These are phyloP conservation scores for Amylocarpus encephaloides DNA, from an alignment of 2,329 filamentous ascomycete genomes.

Conservation along the genomic window DNA sequence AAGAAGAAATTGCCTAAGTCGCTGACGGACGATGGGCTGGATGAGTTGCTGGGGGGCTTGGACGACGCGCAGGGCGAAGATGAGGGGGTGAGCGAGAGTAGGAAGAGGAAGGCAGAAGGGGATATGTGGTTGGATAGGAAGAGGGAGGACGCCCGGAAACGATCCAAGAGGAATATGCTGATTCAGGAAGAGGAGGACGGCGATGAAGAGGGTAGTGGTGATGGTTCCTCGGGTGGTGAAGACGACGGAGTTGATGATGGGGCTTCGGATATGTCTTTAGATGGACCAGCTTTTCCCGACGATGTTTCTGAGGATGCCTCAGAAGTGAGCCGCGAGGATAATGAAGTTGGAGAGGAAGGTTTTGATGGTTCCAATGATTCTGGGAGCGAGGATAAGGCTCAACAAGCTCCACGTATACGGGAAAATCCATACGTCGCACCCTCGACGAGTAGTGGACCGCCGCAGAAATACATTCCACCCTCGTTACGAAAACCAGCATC, in stretches of 20 bases:
- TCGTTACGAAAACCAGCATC: conserved; percentile 62
- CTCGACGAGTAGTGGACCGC: conserved; percentile 37
- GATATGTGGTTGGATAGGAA: conserved; percentile 57
- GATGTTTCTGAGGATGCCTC: conserved; percentile 23
- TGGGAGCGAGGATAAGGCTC: conserved; percentile 25
- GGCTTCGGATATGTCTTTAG: conserved; percentile 26
- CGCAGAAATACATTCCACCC: conserved; percentile 84
- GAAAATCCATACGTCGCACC: conserved; percentile 92
- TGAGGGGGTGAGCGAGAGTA: conserved; percentile 40
- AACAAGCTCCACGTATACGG: conserved; percentile 41
- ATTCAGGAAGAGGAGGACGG: conserved; percentile 8
- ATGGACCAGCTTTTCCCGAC: conserved; percentile 29
- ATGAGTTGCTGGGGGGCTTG: conserved; percentile 67
- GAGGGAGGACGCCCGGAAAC: conserved; percentile 39
- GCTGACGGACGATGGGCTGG: conserved; percentile 77
- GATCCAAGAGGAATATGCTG: conserved; percentile 2
- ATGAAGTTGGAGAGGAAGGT: conserved; percentile 30
- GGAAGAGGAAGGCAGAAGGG: conserved; percentile 51
- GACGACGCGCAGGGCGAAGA: conserved; percentile 42
- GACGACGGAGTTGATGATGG: conserved; percentile 31
- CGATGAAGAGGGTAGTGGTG: conserved; percentile 13
- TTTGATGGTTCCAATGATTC: conserved; percentile 32
- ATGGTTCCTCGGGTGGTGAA: conserved; percentile 13
- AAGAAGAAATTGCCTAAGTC: conserved; percentile 67
- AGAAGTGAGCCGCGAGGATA: conserved; percentile 10